Evolutionary conservation across 352 stramenopile genomes (phyloP).

Genomic region (Globisporangium takayamanum): DNA sequence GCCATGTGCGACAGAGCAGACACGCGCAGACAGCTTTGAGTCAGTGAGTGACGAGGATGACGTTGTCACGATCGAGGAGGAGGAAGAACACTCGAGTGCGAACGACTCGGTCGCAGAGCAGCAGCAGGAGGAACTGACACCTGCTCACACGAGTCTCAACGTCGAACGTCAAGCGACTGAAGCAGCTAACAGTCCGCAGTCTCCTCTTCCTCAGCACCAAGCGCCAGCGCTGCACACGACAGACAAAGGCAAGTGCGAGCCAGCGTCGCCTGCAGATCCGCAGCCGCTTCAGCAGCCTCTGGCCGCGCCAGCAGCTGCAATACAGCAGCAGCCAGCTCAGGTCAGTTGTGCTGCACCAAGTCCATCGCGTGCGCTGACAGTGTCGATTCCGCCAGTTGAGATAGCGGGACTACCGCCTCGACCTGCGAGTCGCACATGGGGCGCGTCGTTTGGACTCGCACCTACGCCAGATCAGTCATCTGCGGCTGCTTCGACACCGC

Average conservation of each 20-base stretch:
- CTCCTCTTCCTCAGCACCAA: too few relatives aligned
- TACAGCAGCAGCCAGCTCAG: too few relatives aligned
- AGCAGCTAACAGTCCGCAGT: too few relatives aligned
- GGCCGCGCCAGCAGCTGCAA: background rate
- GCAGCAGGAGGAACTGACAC: too few relatives aligned
- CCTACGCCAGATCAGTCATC: background rate
- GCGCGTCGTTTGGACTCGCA: constrained; percentile 11
- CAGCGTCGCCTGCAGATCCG: too few relatives aligned
- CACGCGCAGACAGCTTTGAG: background rate
- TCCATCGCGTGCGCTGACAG: background rate
- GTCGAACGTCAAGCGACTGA: too few relatives aligned
- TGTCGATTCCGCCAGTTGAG: background rate
- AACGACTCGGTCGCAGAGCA: too few relatives aligned
- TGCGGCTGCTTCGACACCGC: background rate
- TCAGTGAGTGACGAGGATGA: background rate
- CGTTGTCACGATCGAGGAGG: background rate
- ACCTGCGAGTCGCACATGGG: constrained; percentile 6
- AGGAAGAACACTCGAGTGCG: background rate
- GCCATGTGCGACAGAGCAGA: background rate
- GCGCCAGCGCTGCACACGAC: too few relatives aligned
- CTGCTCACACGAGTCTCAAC: too few relatives aligned
- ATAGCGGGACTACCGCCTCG: background rate
- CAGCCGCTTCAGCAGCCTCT: too few relatives aligned
- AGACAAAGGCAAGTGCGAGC: too few relatives aligned
- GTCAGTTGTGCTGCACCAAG: background rate